Base-by-base conservation (phyloP, 2,329 filamentous ascomycete genomes). In the Ophiostoma sp. region DNA sequence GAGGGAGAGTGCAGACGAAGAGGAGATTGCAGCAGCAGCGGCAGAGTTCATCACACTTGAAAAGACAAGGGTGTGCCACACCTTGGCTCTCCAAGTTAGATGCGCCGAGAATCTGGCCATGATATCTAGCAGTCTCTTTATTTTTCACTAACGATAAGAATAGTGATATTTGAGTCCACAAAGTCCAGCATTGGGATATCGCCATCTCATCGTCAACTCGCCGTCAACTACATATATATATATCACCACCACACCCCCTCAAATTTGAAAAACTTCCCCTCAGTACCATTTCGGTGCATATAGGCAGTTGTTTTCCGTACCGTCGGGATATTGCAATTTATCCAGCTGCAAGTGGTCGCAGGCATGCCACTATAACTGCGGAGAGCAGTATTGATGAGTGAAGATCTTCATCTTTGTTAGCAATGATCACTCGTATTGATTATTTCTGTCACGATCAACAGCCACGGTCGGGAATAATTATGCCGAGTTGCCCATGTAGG, bases 271-370 rank as follows among this genome's bases (percentile, higher is more conserved):
- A 62, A 33, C 15, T 62, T 62, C 57, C 57, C 27, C 57, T 62
- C 57, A 17, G 11, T 62, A 31, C 8, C 52, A 57, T 33, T 10
- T 4, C 6, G 57, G 35, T 33, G 23, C 57, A 62, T 27, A 33
- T 62, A 33, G 57, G 57, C 57, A 62, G 57, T 62, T 17, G 27
- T 62, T 62, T 62, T 33, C 57, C 27, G 57, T 13, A 33, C 27
- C 6, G 13, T 7, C 57, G 4, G 27, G 15, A 15, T 62, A 62
- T 62, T 62, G 57, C 27, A 62, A 62, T 62, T 33, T 62, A 33
- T 33, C 27, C 57, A 33, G 57, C 57, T 62, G 57, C 27, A 20
- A 4, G 27, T 3, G 57, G 3, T 17, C 15, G 11, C 27, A 4
- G 10, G 7, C 27, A 62, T 62, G 57, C 23, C 57, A 62, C 57